These are phyloP conservation scores for Sonneratia caseolaris DNA, from an alignment of 345 rosid genomes.

Conservation along the genomic window DNA sequence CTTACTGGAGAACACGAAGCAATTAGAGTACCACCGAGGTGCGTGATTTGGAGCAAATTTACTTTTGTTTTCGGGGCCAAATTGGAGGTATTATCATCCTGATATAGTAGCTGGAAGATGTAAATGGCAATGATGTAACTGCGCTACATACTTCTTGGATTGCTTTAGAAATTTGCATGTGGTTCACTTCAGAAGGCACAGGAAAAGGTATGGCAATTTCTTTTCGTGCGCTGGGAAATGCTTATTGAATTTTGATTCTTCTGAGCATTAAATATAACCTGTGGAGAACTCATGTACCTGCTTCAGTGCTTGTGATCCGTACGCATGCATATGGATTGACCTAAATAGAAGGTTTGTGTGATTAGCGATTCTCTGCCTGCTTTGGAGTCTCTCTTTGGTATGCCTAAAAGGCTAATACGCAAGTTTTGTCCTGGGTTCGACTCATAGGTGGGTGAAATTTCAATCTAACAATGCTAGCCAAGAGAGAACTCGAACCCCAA, in stretches of 20 bases:
- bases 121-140: neutral
- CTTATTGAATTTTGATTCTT: too few relatives aligned
- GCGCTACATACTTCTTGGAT: neutral
- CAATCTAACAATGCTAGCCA: too few relatives aligned
- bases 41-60: conserved; percentile 13
- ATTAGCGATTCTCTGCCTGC: neutral
- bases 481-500: too few relatives aligned
- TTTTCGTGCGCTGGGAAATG: neutral
- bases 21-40: conserved; percentile 63
- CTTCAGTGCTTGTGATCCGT: neutral
- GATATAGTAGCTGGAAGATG: neutral
- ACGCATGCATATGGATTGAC: neutral
- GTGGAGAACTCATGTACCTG: too few relatives aligned
- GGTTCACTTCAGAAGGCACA: neutral
- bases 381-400: too few relatives aligned
- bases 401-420: too few relatives aligned
- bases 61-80: neutral
- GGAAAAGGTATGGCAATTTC: neutral
- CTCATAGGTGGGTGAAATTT: too few relatives aligned
- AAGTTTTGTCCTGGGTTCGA: too few relatives aligned
- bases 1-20: conserved; percentile 65
- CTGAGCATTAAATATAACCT: too few relatives aligned
- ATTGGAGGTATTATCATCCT: neutral
- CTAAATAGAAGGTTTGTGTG: neutral
- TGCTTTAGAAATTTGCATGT: neutral